Conservation (phyloP, 768 basidiomycete species). For the Cyclocybe cylindracea region DNA sequence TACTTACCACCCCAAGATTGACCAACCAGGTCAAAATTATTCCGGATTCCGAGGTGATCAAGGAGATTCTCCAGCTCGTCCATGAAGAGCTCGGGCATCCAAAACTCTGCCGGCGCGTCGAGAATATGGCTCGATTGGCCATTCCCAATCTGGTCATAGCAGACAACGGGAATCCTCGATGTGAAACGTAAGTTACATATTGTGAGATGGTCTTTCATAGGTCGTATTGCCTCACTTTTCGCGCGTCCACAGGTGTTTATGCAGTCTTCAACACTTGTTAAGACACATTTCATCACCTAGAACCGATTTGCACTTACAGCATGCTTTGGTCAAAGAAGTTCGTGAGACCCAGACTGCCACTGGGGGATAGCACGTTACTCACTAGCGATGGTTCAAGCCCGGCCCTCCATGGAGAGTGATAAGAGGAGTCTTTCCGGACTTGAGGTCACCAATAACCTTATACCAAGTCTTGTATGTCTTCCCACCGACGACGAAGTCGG, state of each 20-base stretch:
- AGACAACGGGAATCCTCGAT: conserved; percentile 39
- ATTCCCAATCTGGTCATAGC: conserved; percentile 55
- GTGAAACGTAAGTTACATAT: neutral
- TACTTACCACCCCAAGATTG: conserved; percentile 46
- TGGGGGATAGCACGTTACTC: no score
- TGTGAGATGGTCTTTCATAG: neutral
- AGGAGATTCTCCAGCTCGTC: conserved; percentile 48
- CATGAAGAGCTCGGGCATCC: conserved; percentile 46
- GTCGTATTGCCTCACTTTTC: neutral
- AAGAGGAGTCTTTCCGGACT: conserved; percentile 29
- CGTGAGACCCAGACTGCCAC: neutral
- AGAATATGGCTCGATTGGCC: conserved; percentile 48
- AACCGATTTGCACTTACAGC: neutral
- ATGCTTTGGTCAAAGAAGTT: conserved; percentile 6
- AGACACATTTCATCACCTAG: neutral
- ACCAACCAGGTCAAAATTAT: conserved; percentile 44
- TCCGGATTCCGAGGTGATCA: conserved; percentile 37
- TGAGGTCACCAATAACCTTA: conserved; percentile 42
- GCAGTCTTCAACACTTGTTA: neutral
- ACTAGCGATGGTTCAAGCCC: conserved; percentile 20
- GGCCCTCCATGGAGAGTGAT: conserved; percentile 52
- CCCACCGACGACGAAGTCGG: conserved; percentile 8
- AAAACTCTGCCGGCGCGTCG: conserved; percentile 46
- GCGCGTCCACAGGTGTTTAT: neutral
- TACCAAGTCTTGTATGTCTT: conserved; percentile 43